These are phyloP conservation scores for Veloporphyrellus conicus DNA, from an alignment of 1,284 basidiomycete genomes.

Conservation along the genomic window DNA sequence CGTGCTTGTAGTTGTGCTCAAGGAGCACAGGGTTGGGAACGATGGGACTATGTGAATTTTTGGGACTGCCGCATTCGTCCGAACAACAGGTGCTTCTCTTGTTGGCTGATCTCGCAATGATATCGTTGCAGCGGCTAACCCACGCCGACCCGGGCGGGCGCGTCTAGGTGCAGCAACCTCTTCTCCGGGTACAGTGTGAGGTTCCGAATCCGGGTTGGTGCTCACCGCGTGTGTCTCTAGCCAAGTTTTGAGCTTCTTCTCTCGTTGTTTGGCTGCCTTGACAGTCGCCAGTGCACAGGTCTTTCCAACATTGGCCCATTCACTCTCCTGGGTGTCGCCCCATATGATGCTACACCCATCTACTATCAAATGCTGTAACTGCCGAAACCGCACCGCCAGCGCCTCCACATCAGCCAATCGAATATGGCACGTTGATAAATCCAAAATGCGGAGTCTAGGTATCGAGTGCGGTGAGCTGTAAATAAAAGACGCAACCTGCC, in stretches of 20 bases:
- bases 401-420: constrained; percentile 46
- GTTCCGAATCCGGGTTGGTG: background rate
- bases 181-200: background rate
- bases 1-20: constrained; percentile 39
- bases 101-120: constrained; percentile 42
- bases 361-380: constrained; percentile 49
- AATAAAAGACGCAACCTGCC: constrained; percentile 48
- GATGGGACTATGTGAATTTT: constrained; percentile 45
- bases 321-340: constrained; percentile 36
- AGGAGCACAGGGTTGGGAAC: constrained; percentile 36
- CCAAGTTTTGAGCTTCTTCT: constrained; percentile 55
- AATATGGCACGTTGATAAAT: constrained; percentile 57
- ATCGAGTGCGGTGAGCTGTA: constrained; percentile 32
- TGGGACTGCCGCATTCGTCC: constrained; percentile 10
- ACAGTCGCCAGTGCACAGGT: constrained; percentile 52
- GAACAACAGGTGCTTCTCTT: constrained; percentile 9
- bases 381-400: constrained; percentile 43
- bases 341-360: constrained; percentile 50
- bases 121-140: constrained; percentile 53
- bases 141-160: constrained; percentile 43
- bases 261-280: constrained; percentile 50
- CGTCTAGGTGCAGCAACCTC: constrained; percentile 11
- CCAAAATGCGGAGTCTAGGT: constrained; percentile 47
- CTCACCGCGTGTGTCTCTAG: constrained; percentile 34
- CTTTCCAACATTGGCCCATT: constrained; percentile 57